Base-by-base conservation (phyloP, 768 basidiomycete species). In the Leucocoprinus birnbaumii region DNA sequence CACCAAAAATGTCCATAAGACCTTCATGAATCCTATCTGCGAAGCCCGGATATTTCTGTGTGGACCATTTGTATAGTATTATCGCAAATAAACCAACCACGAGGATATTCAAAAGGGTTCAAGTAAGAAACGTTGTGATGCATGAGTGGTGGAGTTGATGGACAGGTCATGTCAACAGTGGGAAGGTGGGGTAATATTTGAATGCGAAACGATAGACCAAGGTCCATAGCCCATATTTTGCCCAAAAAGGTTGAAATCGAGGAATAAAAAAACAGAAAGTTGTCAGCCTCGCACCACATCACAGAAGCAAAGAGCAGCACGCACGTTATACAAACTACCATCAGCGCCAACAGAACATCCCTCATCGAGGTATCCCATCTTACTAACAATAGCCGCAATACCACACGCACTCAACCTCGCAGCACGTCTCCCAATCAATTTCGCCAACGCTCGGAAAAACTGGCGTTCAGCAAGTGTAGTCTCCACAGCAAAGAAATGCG, bases 41-140 rank as follows among this genome's bases (percentile, higher is more conserved):
- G 66, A 98, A 99, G 37, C 89, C 85, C 27, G 97, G 97, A 72
- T 98, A 98, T 91, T 98, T 97, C 94, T 98, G 56, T 14, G 10
- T 16, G n/a, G 6, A 26, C 4, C 45, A 47, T 18, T 13, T 11
- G 38, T 38, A n/a, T n/a, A n/a, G n/a, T n/a, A n/a, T n/a, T n/a
- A n/a, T n/a, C n/a, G n/a, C n/a, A n/a, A 7, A 38, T 38, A 14
- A 7, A 38, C 9, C 3, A 7, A n/a, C n/a, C 3, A 11, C 38
- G 13, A 5, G 38, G 38, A 13, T 6, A 10, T 11, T 5, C 13
- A 16, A 38, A 16, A 38, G 4, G n/a, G n/a, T n/a, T n/a, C n/a
- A 38, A 35, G 13, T 7, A 25, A 46, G 2, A 26, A 6, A 46
- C 10, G n/a, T 21, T 46, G 21, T 6, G 2, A 46, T n/a, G n/a